Base-by-base conservation (phyloP, 345 rosid species). In the Linum trigynum region DNA sequence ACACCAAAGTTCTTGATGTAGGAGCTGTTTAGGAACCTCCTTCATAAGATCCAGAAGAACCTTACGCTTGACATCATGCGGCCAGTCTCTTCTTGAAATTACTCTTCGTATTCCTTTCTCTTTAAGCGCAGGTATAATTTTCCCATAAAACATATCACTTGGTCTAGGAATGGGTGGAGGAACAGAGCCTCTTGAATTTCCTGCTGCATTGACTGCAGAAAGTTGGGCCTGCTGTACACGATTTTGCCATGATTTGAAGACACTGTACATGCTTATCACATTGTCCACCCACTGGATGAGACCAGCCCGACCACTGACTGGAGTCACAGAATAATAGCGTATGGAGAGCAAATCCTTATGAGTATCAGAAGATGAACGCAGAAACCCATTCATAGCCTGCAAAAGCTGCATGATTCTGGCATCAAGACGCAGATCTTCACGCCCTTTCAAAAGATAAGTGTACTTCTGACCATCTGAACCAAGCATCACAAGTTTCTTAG, bases 401-500 rank as follows among this genome's bases (percentile, higher is more conserved):
- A 91, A 84, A 72, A 91, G 79, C 77, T 91, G 98, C 98, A 88
- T 91, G 65, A 91, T 91, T 85, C 98, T 86, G 64, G 98, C 98
- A 75, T 91, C 98, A 72, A 91, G 96, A 55, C 94, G 98, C 78
- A 91, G 80, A 75, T 91, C 98, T 76, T 91, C 98, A 69, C 96
- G 86, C 61, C 98, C 98, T 79, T 91, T 91, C 71, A 91, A 76
- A 48, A 91, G 84, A 78, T 85, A 91, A 50, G 89, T 84, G 71
- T 88, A 86, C 68, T 82, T 81, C 75, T 80, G 81, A 61, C 98
- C 98, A 83, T 91, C 98, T 65, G 96, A 91, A 63, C 98, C 98
- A 82, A 80, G 72, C 72, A 88, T 80, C 65, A 74, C 82, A 73
- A 91, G 90, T 79, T 88, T 91, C 85, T 91, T 91, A 61, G 98